Base-by-base conservation (phyloP, 192 early-diverging fungal genomes). In the Geranomyces michiganensis region DNA sequence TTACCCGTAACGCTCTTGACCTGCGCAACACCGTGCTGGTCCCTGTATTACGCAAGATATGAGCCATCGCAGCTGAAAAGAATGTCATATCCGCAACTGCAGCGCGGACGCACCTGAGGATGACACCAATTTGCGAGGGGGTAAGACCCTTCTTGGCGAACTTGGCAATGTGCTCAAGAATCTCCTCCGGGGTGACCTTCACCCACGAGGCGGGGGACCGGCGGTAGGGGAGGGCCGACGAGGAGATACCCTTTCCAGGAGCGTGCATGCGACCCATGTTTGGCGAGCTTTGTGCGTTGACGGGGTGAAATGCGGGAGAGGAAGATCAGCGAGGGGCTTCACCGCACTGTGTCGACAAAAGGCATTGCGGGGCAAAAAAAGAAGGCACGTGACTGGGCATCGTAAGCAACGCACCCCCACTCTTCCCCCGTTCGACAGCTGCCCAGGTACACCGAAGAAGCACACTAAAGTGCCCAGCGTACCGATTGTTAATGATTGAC, bases 131-230 rank as follows among this genome's bases (percentile, higher is more conserved):
- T 87, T 97, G 95, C 70, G 97, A 97, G 70, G 97, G 97, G 73
- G 91, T 89, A 79, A 93, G 81, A 88, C 97, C 97, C 93, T 99
- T 99, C 91, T 96, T 97, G 80, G 97, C 95, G 71, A 95, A 88
- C 91, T 99, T 99, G 91, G 90, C 93, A 84, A 99, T 97, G 82
- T 92, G 91, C 74, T 97, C 96, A 85, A 94, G 87, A 77, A 99
- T 96, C 81, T 97, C 95, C 79, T 96, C 93, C 67, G 95, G 88
- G 62, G 93, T 90, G 82, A 94, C 93, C 92, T 99, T 99, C 81
- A 94, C 87, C 97, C 97, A 99, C 67, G 93, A 92, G 65, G 97
- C 90, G 76, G 96, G 92, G 69, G 95, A 89, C 81, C 97, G 93
- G 77, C 95, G 92, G 90, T 99, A 99, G 81, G 94, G 94, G 76